These are phyloP conservation scores for Allium sativum DNA, from an alignment of 106 monocot genomes.

Conservation along the genomic window DNA sequence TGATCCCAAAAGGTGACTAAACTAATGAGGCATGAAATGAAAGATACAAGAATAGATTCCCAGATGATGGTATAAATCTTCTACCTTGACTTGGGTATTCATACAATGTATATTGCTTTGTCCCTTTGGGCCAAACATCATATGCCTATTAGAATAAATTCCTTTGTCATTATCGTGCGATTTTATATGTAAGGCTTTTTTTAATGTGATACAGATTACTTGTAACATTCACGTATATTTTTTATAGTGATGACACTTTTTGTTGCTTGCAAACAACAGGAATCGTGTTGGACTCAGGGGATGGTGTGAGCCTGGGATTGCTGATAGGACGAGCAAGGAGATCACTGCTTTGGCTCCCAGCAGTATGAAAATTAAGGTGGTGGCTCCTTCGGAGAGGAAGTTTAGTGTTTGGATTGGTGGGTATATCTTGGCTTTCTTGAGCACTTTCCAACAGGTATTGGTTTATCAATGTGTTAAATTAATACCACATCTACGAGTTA, in stretches of 20 bases:
- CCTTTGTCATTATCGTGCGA: background rate
- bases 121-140: no score
- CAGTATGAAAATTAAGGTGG: constrained; percentile 20
- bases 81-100: no score
- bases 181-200: background rate
- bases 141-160: no score
- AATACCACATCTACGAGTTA: no score
- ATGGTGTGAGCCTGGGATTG: constrained; percentile 18
- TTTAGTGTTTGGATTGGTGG: constrained; percentile 16
- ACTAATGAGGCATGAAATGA: no score
- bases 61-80: no score
- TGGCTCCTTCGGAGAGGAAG: constrained; percentile 18
- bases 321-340: constrained; percentile 16
- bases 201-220: background rate
- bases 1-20: no score
- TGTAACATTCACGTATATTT: background rate
- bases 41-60: no score
- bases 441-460: constrained; percentile 14
- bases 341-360: constrained; percentile 14
- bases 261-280: background rate
- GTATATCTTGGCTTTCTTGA: constrained; percentile 13
- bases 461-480: no score
- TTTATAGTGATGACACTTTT: background rate
- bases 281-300: constrained; percentile 12
- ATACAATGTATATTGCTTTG: no score